phyloP scores from a whole-genome alignment of 225 moss, liverwort and hornwort genomes.

The Asterella californica region DNA sequence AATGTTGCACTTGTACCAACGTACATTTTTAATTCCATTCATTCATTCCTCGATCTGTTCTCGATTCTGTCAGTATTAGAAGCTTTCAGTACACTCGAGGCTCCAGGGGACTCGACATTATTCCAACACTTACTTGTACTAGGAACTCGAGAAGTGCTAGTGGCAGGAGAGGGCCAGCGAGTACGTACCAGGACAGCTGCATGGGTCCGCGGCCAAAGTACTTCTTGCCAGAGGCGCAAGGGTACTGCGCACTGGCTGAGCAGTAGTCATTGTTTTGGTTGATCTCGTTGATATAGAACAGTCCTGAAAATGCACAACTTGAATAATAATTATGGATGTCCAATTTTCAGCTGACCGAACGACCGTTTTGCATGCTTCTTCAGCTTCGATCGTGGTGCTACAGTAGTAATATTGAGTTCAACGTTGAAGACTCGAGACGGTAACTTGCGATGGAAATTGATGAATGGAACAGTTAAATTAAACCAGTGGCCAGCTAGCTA shows the following conservation, averaged over 20 bases:
- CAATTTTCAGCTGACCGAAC: neutral
- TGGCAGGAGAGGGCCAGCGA: neutral
- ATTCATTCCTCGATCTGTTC: neutral
- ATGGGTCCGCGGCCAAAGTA: slow-evolving; percentile 49
- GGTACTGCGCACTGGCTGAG: slow-evolving; percentile 17
- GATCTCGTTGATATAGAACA: slow-evolving; percentile 6
- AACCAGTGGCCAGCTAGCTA: no score
- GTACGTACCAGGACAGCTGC: slow-evolving; percentile 37
- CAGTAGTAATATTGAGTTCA: no score
- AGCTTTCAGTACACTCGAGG: no score
- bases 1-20: no score
- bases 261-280: slow-evolving; percentile 7
- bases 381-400: no score
- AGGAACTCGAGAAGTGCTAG: neutral
- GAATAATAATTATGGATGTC: no score
- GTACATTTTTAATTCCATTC: no score
- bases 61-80: neutral
- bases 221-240: slow-evolving; percentile 32
- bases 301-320: neutral
- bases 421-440: neutral
- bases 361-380: no score
- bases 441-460: neutral
- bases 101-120: neutral
- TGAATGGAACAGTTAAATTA: no score
- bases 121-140: neutral